phyloP scores from a whole-genome alignment of 2,329 filamentous ascomycete genomes.

The Botryotinia calthae region DNA sequence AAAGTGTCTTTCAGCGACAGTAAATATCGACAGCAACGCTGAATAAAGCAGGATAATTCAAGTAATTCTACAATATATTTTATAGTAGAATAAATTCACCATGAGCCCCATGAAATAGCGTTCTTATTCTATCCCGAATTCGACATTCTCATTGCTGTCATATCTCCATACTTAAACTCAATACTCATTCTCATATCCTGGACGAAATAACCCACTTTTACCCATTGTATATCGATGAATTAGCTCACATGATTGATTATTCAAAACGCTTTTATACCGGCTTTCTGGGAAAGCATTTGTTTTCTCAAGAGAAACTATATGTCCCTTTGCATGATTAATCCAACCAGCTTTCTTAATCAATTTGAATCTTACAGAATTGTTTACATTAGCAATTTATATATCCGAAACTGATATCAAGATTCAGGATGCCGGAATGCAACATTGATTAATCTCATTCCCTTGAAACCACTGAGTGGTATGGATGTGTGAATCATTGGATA shows the following conservation, averaged over 20 bases:
- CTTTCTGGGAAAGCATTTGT: neutral
- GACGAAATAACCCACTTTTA: neutral
- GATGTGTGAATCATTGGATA: no score
- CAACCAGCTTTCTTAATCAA: no score
- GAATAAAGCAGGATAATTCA: neutral
- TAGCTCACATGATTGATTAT: neutral
- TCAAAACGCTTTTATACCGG: neutral
- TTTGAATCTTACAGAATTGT: no score
- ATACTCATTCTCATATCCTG: neutral
- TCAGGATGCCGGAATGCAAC: fast-evolving
- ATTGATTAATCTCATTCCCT: no score
- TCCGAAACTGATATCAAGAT: neutral
- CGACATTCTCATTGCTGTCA: neutral
- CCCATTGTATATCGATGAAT: neutral
- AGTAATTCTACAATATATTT: neutral
- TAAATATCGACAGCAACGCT: neutral
- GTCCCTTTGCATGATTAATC: no score
- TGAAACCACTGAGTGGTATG: neutral
- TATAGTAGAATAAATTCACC: neutral
- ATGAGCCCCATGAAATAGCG: neutral
- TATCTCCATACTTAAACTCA: neutral
- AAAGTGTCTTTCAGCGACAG: neutral
- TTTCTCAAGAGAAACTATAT: neutral
- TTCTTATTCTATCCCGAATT: neutral
- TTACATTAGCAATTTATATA: neutral